Percentiles rank a stretch among this genome's conserved stretches.
Conservation (phyloP, 2,329 filamentous ascomycete species). For the Talaromyces sp. region DNA sequence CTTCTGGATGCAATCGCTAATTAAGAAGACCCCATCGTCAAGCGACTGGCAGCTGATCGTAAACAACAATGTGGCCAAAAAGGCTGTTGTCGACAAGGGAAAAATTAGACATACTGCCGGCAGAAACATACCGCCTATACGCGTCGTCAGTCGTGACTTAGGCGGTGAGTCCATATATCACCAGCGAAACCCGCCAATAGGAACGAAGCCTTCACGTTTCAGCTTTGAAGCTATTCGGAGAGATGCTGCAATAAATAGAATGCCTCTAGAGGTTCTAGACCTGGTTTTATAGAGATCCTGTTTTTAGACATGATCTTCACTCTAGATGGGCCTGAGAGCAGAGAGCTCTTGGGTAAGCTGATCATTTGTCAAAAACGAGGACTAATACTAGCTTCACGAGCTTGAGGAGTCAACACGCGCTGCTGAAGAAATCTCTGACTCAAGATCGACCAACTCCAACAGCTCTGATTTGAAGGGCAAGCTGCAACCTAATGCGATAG, state of each 20-base stretch:
- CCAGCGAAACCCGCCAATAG: neutral
- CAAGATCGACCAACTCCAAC: neutral
- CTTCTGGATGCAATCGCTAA: neutral
- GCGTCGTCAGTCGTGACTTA: too few species aligned
- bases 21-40: neutral
- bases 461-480: neutral
- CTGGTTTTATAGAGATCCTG: neutral
- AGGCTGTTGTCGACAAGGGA: conserved; percentile 1
- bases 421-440: neutral
- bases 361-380: neutral
- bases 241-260: neutral
- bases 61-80: neutral
- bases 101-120: conserved; percentile 9
- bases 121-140: conserved; percentile 4
- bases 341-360: neutral
- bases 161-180: neutral
- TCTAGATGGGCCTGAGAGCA: neutral
- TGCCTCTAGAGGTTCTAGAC: neutral
- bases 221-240: neutral
- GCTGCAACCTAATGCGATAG: neutral
- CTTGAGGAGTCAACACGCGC: neutral
- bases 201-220: neutral
- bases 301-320: neutral
- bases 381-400: neutral
- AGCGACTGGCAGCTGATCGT: neutral